Evolutionary conservation across 495 filamentous ascomycete species (phyloP).

Genomic region (Neurospora sp.): DNA sequence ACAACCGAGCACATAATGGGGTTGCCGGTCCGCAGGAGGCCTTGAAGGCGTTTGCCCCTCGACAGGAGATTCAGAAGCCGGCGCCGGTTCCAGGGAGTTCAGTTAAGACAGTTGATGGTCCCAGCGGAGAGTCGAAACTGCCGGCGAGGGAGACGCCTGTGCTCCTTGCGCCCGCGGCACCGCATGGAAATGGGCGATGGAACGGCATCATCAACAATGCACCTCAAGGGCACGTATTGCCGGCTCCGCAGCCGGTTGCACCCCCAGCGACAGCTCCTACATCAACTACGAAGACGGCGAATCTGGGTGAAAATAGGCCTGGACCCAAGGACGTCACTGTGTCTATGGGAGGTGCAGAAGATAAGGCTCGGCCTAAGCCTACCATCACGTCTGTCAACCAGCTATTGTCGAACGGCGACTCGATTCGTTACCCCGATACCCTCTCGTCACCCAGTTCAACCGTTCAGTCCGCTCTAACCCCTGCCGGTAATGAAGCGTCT

Average conservation of each 20-base stretch:
- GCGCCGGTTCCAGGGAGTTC: neutral
- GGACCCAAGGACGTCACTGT: neutral
- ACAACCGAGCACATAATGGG: neutral
- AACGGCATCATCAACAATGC: neutral
- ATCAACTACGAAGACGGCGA: neutral
- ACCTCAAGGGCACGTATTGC: neutral
- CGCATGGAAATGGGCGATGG: neutral
- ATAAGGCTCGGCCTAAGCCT: neutral
- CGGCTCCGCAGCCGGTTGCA: neutral
- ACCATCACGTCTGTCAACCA: neutral
- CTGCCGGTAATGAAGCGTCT: slow-evolving; percentile 31
- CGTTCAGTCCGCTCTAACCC: slow-evolving; percentile 29
- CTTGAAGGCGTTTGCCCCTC: neutral
- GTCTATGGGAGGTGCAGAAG: slow-evolving; percentile 3
- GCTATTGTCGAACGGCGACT: slow-evolving; percentile 7
- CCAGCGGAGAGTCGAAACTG: neutral
- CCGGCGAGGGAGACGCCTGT: neutral
- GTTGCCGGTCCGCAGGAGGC: neutral
- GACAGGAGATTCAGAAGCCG: neutral
- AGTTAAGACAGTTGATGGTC: neutral
- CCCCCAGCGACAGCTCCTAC: neutral
- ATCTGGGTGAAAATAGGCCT: neutral
- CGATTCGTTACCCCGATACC: slow-evolving; percentile 22
- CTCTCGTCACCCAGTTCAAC: slow-evolving; percentile 37
- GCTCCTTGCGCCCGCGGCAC: neutral